Base-by-base conservation (phyloP, 495 filamentous ascomycete genomes). In the Neurospora tetrasperma region DNA sequence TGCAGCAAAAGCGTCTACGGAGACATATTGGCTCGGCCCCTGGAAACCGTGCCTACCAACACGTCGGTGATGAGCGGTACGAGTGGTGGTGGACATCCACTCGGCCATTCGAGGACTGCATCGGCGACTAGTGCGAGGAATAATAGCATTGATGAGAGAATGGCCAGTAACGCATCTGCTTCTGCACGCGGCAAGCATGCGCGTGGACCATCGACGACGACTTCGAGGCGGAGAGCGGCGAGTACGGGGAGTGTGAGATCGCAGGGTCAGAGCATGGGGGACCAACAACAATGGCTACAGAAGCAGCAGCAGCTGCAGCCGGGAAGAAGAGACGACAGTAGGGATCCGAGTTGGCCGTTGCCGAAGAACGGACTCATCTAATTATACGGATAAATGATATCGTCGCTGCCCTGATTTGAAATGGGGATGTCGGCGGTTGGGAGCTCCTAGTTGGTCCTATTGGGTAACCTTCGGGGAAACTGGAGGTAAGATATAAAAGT, bases 341-440 rank as follows among this genome's bases (percentile, higher is more conserved):
- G 73, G 38, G 66, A 72, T 48, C 70, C 41, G 38, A 74, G 70
- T n/a, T 74, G 73, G 73, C 73, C 73, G 35, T 46, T 72, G 41
- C 66, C 46, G 9, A 62, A 46, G 39, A 43, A 18, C 9, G 38
- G 39, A 1, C 69, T 71, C 66, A 10, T 74, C 4, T 74, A 68
- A 72, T 66, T 31, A 35, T 35, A 3, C 16, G 14, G 14, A 18
- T 8, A 14, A 16, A 2, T 42, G 14, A 16, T 42, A 12, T 41
- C 42, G 42, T 14, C 14, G 42, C 14, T 16, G 42, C 42, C 5
- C 14, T 16, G 42, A 14, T 16, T 16, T 27, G 46, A 12, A 11
- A 62, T 62, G 10, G 14, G 4, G 48, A 59, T 59, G 54, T 62
- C 7, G 54, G 54, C 23, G 54, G 1, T 62, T 62, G 23, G 46